These are phyloP conservation scores for Fusarium marasasianum DNA, from an alignment of 2,329 filamentous ascomycete genomes.

Conservation along the genomic window DNA sequence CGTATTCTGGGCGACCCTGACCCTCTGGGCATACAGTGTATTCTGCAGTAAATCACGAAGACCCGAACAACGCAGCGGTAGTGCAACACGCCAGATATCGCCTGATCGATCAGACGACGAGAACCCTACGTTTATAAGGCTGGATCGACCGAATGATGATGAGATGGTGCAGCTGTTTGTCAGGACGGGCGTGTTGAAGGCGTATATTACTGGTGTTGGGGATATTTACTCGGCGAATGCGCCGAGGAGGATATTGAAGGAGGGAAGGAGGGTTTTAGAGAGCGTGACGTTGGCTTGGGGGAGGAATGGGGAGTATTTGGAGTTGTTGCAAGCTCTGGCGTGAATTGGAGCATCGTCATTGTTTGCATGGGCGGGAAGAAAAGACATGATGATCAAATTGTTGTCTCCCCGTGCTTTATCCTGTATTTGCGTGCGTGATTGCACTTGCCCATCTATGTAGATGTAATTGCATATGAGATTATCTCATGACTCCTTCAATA, in stretches of 20 bases:
- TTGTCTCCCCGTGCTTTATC: no score
- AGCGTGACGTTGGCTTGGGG: slow-evolving; percentile 30
- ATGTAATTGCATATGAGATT: no score
- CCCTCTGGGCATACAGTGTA: slow-evolving; percentile 52
- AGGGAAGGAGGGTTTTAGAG: slow-evolving; percentile 36
- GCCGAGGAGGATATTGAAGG: slow-evolving; percentile 28
- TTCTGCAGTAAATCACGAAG: slow-evolving; percentile 13
- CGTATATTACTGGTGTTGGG: slow-evolving; percentile 62
- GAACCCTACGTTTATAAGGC: slow-evolving; percentile 55
- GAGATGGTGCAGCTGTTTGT: slow-evolving; percentile 67
- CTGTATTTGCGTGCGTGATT: accelerated
- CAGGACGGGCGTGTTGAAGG: slow-evolving; percentile 58
- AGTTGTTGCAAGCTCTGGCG: background rate
- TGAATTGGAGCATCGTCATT: background rate
- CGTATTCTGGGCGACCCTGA: slow-evolving; percentile 51
- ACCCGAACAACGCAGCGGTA: background rate
- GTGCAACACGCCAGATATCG: background rate
- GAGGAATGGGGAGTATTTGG: slow-evolving; percentile 10
- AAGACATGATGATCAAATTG: no score
- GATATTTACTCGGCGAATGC: slow-evolving; percentile 50
- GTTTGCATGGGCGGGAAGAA: accelerated
- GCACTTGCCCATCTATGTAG: no score
- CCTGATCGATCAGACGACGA: slow-evolving; percentile 1
- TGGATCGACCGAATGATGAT: slow-evolving; percentile 66
- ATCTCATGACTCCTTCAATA: no score